Base-by-base conservation (phyloP, 2,329 filamentous ascomycete genomes). In the Nemania sp. region DNA sequence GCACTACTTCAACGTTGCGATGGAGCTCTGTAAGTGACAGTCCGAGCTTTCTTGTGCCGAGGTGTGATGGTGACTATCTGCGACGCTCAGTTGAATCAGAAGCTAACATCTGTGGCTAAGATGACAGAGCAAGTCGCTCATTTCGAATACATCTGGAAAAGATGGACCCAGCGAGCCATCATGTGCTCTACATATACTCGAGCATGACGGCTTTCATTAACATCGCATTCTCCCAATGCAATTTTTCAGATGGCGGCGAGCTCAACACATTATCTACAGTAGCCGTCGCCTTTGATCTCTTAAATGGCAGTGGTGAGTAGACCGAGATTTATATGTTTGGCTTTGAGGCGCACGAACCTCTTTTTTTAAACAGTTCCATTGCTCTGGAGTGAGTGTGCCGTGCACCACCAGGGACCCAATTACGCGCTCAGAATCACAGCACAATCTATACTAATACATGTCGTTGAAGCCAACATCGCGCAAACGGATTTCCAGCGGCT, bases 131-230 rank as follows among this genome's bases (percentile, higher is more conserved):
- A 12, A 68, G 68, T 48, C 61, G 55, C 22, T 64, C 65, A 3
- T 71, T 73, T 57, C 69, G 70, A 9, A 51, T 41, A 2, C 60
- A 66, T 2, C 50, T 74, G 11, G 49, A 48, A 15, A 62, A 59
- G 28, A 65, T 72, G 48, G 66, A 65, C n/a, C 46, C 52, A 6
- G 61, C 68, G 0, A 69, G 67, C 15, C 61, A 64, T 49, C 62
- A 65, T 39, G 42, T 66, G 39, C 48, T 70, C 19, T 71, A 69
- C 59, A 66, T 69, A 40, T 68, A 66, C 53, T 68, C 68, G 4
- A 60, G 62, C 26, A 57, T 70, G 50, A 61, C 67, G 22, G 60
- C 64, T 7, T 60, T 65, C 26, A 62, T 66, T 37, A 66, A 69
- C 19, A 57, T 70, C 15, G 61, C 64, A 14, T 64, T 69, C 17